Conservation (phyloP, 495 filamentous ascomycete species). For the Trypethelium eluteriae region DNA sequence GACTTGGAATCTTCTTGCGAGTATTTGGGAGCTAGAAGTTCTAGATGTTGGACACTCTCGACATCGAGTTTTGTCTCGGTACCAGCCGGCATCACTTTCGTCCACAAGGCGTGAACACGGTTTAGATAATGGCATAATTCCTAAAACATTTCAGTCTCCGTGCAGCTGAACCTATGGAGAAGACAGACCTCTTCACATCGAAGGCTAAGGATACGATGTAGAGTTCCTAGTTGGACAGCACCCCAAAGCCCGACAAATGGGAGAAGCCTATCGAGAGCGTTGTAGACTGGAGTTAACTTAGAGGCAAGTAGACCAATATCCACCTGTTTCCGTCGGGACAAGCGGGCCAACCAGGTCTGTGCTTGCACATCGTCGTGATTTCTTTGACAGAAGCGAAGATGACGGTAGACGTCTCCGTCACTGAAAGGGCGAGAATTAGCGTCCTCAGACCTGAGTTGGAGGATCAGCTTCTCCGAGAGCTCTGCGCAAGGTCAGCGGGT, state of each 20-base stretch:
- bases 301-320: not conserved
- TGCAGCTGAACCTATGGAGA: not conserved
- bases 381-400: not conserved
- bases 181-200: conserved; percentile 10
- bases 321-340: not conserved
- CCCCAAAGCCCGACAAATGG: conserved; percentile 8
- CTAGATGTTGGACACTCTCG: not conserved
- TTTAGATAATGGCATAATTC: conserved; percentile 6
- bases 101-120: not conserved
- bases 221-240: conserved; percentile 7
- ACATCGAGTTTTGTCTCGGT: not conserved
- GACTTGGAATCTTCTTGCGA: not conserved
- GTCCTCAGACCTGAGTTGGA: conserved; percentile 1
- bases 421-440: conserved; percentile 2
- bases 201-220: conserved; percentile 12
- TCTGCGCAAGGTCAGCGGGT: too few relatives aligned
- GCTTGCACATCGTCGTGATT: not conserved
- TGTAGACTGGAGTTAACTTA: not conserved
- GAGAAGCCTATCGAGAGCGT: conserved; percentile 1
- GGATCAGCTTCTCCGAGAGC: not conserved
- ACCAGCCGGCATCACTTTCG: not conserved
- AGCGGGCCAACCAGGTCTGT: conserved; percentile 6
- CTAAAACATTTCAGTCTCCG: not conserved
- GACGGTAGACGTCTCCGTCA: conserved; percentile 9
- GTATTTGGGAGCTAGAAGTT: not conserved